These are phyloP conservation scores for Bipolaris victoriae DNA, from an alignment of 2,329 filamentous ascomycete species.

Conservation along the genomic window DNA sequence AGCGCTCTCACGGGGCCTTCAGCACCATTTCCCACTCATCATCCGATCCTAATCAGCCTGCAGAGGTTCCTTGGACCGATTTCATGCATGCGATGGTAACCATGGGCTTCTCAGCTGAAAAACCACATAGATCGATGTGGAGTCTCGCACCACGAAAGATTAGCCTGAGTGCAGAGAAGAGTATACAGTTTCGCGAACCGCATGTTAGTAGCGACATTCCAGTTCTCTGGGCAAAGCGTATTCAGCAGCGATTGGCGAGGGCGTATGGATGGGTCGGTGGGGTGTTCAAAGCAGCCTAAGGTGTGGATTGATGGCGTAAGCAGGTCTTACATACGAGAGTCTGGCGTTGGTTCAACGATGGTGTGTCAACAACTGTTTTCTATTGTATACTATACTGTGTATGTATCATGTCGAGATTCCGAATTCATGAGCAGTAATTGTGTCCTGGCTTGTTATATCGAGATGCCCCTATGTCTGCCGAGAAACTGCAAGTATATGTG, in stretches of 20 bases:
- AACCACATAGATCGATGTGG: constrained; percentile 68
- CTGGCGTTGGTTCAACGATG: background rate
- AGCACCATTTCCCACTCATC: constrained; percentile 50
- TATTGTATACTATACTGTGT: background rate
- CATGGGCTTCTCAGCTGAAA: constrained; percentile 60
- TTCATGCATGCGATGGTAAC: constrained; percentile 60
- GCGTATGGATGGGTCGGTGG: constrained; percentile 57
- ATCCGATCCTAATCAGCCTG: constrained; percentile 46
- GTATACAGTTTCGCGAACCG: constrained; percentile 62
- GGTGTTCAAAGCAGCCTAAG: constrained; percentile 1
- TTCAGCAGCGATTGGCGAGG: constrained; percentile 58
- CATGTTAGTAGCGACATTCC: constrained; percentile 62
- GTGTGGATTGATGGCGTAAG: constrained; percentile 1
- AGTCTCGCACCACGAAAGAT: constrained; percentile 58
- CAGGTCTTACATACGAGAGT: background rate
- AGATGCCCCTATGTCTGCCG: background rate
- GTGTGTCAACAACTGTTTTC: background rate
- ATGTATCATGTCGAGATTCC: background rate
- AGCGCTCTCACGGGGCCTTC: constrained; percentile 53
- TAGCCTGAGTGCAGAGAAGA: constrained; percentile 42
- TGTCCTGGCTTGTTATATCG: background rate
- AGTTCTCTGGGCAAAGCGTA: constrained; percentile 54
- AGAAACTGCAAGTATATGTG: background rate
- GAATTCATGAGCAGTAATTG: too few relatives aligned
- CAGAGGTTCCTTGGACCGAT: constrained; percentile 61